phyloP scores from a whole-genome alignment of 805 yeast genomes.

The Martiniozyma abietophila region DNA sequence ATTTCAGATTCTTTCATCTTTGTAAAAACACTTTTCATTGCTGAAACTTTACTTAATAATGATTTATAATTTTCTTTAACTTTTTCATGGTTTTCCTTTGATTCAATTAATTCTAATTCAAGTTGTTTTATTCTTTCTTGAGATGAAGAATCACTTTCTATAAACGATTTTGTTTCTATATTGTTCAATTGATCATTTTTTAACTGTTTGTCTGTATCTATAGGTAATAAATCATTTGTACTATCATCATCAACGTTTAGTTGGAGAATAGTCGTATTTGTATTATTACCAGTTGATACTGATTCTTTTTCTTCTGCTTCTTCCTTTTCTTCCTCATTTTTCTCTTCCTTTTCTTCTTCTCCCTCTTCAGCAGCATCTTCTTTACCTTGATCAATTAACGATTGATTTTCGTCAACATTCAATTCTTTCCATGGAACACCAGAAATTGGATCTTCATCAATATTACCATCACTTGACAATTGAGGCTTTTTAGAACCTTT shows the following conservation, averaged over 20 bases:
- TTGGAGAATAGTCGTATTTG: too few species aligned
- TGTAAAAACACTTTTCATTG: slow-evolving; percentile 64
- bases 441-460: not conserved
- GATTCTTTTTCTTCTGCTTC: slow-evolving; percentile 1
- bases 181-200: not conserved
- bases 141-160: too few species aligned
- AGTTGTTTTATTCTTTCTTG: not conserved
- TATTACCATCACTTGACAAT: slow-evolving; percentile 1
- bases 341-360: slow-evolving; percentile 5
- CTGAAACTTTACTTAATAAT: slow-evolving; percentile 51
- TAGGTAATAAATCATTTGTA: too few species aligned
- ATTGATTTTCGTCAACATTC: slow-evolving; percentile 7
- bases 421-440: not conserved
- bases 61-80: slow-evolving; percentile 53
- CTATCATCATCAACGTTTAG: slow-evolving; percentile 1
- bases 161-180: not conserved
- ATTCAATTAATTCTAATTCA: slow-evolving; percentile 13
- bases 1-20: slow-evolving; percentile 66
- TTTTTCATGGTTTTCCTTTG: slow-evolving; percentile 45
- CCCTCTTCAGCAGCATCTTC: slow-evolving; percentile 2
- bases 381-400: slow-evolving; percentile 6
- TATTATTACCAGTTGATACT: too few species aligned
- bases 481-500: slow-evolving; percentile 7
- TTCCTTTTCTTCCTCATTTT: not conserved
- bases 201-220: not conserved